A percentile compares a stretch with the other conserved stretches of the same genome.
Conservation (phyloP, 2,329 filamentous ascomycete genomes). For the Monilinia aucupariae region DNA sequence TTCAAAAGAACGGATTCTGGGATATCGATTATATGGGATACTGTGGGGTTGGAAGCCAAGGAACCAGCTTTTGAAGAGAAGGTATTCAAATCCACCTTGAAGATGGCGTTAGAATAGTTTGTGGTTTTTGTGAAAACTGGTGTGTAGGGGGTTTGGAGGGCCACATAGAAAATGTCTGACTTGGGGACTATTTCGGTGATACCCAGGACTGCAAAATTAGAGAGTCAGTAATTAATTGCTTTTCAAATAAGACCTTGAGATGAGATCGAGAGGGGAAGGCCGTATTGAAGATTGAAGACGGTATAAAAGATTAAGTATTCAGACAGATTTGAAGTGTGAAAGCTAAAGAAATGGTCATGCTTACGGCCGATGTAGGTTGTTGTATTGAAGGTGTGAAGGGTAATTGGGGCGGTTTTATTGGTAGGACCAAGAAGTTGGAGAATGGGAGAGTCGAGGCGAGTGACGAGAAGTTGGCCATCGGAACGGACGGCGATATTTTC, state of each 20-base stretch:
- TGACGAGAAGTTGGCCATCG: slow-evolving; percentile 37
- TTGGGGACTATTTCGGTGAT: slow-evolving; percentile 29
- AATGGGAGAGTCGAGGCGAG: slow-evolving; percentile 33
- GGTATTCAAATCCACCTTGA: slow-evolving; percentile 24
- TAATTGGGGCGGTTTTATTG: slow-evolving; percentile 14
- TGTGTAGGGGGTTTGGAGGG: slow-evolving; percentile 29
- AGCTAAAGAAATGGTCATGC: not conserved
- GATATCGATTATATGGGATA: slow-evolving; percentile 17
- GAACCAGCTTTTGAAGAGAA: slow-evolving; percentile 7
- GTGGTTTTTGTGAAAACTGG: slow-evolving; percentile 27
- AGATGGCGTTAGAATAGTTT: slow-evolving; percentile 23
- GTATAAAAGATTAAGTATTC: not conserved
- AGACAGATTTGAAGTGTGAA: not conserved
- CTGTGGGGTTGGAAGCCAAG: not conserved
- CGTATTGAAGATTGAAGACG: not conserved
- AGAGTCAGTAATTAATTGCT: not conserved
- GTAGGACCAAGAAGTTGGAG: slow-evolving; percentile 36
- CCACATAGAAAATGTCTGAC: slow-evolving; percentile 31
- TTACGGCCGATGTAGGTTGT: slow-evolving; percentile 13
- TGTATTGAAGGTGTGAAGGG: slow-evolving; percentile 33
- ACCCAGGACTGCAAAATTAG: slow-evolving; percentile 5
- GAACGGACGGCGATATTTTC: slow-evolving; percentile 38
- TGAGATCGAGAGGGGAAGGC: not conserved
- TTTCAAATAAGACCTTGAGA: not conserved
- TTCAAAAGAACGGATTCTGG: slow-evolving; percentile 24